These are phyloP conservation scores for Arctium minus DNA, from an alignment of 129 eudicot species.

Conservation along the genomic window DNA sequence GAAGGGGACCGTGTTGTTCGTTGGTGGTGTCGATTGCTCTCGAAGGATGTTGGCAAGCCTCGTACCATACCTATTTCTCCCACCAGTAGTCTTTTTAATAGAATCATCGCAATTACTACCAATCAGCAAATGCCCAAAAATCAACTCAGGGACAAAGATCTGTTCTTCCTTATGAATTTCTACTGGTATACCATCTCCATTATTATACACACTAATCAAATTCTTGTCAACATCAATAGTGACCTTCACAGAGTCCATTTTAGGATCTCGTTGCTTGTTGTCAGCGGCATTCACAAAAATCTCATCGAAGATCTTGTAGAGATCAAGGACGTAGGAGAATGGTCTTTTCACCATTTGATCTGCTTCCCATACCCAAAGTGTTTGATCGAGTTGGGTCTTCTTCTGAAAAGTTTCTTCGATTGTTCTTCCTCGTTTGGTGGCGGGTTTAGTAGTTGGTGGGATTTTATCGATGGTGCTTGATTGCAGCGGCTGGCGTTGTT, in stretches of 20 bases:
- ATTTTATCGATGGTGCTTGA: conserved; percentile 60
- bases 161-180: conserved; percentile 89
- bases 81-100: conserved; percentile 90
- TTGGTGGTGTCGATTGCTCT: too few relatives aligned
- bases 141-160: conserved; percentile 93
- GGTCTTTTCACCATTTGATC: conserved; percentile 37
- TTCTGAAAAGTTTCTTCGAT: conserved; percentile 94
- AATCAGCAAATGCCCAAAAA: conserved; percentile 88
- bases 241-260: conserved; percentile 66
- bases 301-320: conserved; percentile 93
- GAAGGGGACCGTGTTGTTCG: too few relatives aligned
- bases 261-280: conserved; percentile 85
- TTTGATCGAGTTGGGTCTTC: conserved; percentile 79
- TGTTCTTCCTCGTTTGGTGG: conserved; percentile 37
- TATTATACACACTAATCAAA: conserved; percentile 63
- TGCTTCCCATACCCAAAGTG: conserved; percentile 63
- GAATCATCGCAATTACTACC: conserved; percentile 88
- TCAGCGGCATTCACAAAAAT: conserved; percentile 90
- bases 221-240: conserved; percentile 53
- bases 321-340: conserved; percentile 70
- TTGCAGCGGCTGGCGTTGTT: conserved; percentile 47
- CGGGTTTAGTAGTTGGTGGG: conserved; percentile 21
- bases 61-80: conserved; percentile 92
- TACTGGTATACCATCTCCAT: conserved; percentile 88
- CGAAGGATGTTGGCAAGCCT: conserved; percentile 65